Percentiles rank a stretch among this genome's conserved stretches.
Evolutionary conservation across 306 rosid species (phyloP).

Genomic region (Psophocarpus tetragonolobus): DNA sequence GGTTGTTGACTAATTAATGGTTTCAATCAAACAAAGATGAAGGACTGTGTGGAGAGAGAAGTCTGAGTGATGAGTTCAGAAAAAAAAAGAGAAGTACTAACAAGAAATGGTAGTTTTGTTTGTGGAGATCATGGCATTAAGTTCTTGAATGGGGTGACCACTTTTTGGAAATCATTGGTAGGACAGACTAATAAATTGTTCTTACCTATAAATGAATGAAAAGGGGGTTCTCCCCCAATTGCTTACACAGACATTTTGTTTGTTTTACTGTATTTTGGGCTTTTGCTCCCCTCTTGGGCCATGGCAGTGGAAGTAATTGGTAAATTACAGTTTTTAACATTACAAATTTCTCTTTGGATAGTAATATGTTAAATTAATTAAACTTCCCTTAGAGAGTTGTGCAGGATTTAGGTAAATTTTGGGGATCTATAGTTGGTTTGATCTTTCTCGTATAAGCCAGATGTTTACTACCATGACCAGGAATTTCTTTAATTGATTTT

Average conservation of each 20-base stretch:
- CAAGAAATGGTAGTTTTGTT: not conserved
- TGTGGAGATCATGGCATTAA: not conserved
- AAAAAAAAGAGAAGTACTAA: not conserved
- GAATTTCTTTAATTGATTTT: not conserved
- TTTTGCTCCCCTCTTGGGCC: not conserved
- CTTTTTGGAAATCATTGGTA: not conserved
- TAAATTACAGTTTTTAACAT: not conserved
- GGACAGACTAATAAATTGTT: not conserved
- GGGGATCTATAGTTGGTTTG: not conserved
- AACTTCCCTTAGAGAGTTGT: not conserved
- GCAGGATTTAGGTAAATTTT: constrained; percentile 11
- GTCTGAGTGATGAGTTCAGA: constrained; percentile 14
- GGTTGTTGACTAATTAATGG: not conserved
- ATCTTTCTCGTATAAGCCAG: not conserved
- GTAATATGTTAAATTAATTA: not conserved
- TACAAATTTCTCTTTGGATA: not conserved
- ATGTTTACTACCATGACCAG: not conserved
- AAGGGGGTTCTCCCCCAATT: not conserved
- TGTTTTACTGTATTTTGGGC: not conserved
- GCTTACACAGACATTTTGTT: not conserved
- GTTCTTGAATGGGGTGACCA: not conserved
- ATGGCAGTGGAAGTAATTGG: not conserved
- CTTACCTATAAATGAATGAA: not conserved
- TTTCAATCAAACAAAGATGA: not conserved
- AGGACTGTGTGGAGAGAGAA: not conserved